Base-by-base conservation (phyloP, 2,329 filamentous ascomycete genomes). In the Epichloe sibirici region DNA sequence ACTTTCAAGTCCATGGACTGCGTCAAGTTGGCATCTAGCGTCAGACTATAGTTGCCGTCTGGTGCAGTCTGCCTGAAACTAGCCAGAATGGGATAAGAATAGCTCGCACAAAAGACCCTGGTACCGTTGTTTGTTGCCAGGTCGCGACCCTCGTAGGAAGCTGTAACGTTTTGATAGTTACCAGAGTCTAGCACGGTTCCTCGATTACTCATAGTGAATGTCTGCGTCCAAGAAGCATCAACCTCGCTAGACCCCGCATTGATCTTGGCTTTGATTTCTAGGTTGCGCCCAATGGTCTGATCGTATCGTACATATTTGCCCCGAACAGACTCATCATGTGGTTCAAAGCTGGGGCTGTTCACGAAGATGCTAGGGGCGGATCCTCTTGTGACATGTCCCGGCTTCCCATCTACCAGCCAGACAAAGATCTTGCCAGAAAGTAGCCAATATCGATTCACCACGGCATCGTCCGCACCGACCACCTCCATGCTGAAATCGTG, bases 391-490 rank as follows among this genome's bases (percentile, higher is more conserved):
- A 63, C 55, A 53, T 85, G 74, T 3, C 65, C 69, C 6, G 38
- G 38, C 17, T 65, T 62, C 2, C 69, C 63, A 58, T 84, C 81
- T 0, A 84, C 72, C 81, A 84, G 72, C 81, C 86, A 93, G n/a
- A 90, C 59, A 63, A 93, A 91, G 11, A 91, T 73, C 65, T 90
- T 93, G 40, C 86, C 88, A 0, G 83, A 85, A 3, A 93, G 76
- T 15, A 85, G 76, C 88, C 88, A 93, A 61, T 81, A 52, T 8
- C 39, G 48, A 6, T 51, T 45, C 15, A 53, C 57, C 5, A 81
- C 51, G 74, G 23, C 75, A 56, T 87, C 79, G 45, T 81, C 67
- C 8, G 90, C 69, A 0, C 86, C 86, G 0, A 76, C 75, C 4
- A 93, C 76, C 21, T 74, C 71, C 48, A 94, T 81, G 51, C 79